Conservation (phyloP, 768 basidiomycete species). For the Holtermannia corniformis region DNA sequence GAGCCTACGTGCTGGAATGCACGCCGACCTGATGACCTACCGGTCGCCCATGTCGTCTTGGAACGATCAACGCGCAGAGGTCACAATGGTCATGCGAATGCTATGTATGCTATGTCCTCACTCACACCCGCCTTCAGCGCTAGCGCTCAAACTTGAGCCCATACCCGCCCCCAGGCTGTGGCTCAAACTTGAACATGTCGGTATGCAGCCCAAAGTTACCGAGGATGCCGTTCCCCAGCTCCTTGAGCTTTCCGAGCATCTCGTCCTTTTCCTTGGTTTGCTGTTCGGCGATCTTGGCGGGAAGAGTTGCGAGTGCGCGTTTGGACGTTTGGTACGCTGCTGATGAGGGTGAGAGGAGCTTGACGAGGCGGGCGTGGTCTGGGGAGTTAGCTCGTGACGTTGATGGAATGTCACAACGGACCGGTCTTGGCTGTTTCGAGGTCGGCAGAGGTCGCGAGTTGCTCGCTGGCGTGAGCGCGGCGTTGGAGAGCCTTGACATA, state of each 20-base stretch:
- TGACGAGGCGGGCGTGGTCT: constrained; percentile 73
- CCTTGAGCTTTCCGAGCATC: constrained; percentile 87
- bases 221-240: constrained; percentile 77
- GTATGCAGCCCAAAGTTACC: constrained; percentile 94
- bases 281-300: constrained; percentile 64
- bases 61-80: too few species aligned
- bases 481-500: constrained; percentile 84
- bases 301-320: constrained; percentile 50
- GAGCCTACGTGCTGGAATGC: too few species aligned
- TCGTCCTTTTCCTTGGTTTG: constrained; percentile 83
- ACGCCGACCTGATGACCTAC: too few species aligned
- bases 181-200: constrained; percentile 92
- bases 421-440: constrained; percentile 77
- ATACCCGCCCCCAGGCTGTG: constrained; percentile 92
- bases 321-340: constrained; percentile 48
- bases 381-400: neutral
- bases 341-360: constrained; percentile 53
- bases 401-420: constrained; percentile 32
- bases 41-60: too few species aligned
- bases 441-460: constrained; percentile 70
- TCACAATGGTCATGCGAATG: too few species aligned
- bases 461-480: constrained; percentile 76
- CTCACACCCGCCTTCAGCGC: neutral
- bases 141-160: constrained; percentile 65
- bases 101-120: too few species aligned